Evolutionary conservation across 495 filamentous ascomycete genomes (phyloP).

Genomic region (Podospora bellae-mahoneyi): DNA sequence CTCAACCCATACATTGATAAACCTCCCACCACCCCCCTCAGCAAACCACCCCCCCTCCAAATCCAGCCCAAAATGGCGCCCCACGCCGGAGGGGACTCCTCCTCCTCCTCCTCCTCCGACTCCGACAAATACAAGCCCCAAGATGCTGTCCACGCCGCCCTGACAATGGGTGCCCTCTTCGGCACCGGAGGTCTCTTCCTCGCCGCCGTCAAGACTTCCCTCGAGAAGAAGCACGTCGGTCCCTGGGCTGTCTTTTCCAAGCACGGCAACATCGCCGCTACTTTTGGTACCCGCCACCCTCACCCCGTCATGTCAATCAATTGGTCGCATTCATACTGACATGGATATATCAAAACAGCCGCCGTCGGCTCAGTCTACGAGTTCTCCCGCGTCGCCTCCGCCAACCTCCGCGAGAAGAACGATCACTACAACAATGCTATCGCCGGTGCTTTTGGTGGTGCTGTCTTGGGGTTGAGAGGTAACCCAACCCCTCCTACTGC

Average conservation of each 20-base stretch:
- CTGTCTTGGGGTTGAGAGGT: conserved; percentile 41
- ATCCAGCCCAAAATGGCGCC: conserved; percentile 51
- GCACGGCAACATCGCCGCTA: conserved; percentile 37
- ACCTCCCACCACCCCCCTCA: background rate
- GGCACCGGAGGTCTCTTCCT: conserved; percentile 66
- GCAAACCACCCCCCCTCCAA: conserved; percentile 16
- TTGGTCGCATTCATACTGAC: conserved; percentile 26
- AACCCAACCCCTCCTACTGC: conserved; percentile 7
- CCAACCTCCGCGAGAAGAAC: conserved; percentile 48
- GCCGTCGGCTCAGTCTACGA: conserved; percentile 76
- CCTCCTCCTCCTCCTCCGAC: background rate
- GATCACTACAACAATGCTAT: conserved; percentile 41
- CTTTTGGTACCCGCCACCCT: conserved; percentile 23
- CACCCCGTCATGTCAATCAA: background rate
- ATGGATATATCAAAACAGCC: conserved; percentile 37
- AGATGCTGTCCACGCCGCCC: conserved; percentile 68
- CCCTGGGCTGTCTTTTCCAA: conserved; percentile 72
- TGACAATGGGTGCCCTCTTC: conserved; percentile 61
- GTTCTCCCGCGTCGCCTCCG: conserved; percentile 55
- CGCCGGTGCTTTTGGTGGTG: conserved; percentile 39
- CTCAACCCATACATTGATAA: background rate
- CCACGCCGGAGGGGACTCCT: conserved; percentile 26
- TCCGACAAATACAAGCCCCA: conserved; percentile 62
- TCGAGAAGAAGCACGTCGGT: conserved; percentile 74
- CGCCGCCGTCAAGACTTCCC: conserved; percentile 79